These are phyloP conservation scores for Tulasnella sp. DNA, from an alignment of 768 basidiomycete species.

Conservation along the genomic window DNA sequence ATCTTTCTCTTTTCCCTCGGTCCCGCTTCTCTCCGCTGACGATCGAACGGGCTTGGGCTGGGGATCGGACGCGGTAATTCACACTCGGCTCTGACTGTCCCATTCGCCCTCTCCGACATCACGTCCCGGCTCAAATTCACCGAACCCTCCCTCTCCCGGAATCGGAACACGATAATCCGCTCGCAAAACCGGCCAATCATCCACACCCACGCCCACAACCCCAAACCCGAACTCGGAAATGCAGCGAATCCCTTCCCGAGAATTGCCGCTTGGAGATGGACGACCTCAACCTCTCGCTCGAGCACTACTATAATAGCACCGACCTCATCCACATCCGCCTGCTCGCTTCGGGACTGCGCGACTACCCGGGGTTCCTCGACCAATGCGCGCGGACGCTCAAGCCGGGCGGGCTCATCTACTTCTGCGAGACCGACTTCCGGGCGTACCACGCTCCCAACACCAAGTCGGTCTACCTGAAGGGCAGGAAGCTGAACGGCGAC, in stretches of 20 bases:
- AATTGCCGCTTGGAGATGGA: constrained; percentile 9
- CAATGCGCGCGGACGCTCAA: neutral
- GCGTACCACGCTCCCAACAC: neutral
- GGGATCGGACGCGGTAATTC: neutral
- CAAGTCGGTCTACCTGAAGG: neutral
- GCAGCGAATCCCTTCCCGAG: neutral
- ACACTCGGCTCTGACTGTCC: neutral
- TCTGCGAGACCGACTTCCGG: constrained; percentile 7
- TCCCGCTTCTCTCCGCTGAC: neutral
- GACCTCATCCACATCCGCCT: constrained; percentile 9
- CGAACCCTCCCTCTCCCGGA: no score
- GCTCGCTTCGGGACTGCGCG: neutral
- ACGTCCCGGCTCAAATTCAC: neutral
- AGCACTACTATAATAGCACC: constrained; percentile 1
- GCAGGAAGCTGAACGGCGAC: neutral
- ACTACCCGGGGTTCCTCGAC: constrained; percentile 1
- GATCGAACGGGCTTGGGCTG: neutral
- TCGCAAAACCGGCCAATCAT: no score
- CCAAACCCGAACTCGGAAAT: no score
- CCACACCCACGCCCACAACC: no score
- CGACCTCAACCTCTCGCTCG: constrained; percentile 9
- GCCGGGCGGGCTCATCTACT: neutral
- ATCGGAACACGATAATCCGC: no score
- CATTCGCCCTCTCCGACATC: neutral
- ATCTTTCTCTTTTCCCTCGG: neutral